These are phyloP conservation scores for Globisporangium orthogonon DNA, from an alignment of 352 stramenopile species.

Conservation along the genomic window DNA sequence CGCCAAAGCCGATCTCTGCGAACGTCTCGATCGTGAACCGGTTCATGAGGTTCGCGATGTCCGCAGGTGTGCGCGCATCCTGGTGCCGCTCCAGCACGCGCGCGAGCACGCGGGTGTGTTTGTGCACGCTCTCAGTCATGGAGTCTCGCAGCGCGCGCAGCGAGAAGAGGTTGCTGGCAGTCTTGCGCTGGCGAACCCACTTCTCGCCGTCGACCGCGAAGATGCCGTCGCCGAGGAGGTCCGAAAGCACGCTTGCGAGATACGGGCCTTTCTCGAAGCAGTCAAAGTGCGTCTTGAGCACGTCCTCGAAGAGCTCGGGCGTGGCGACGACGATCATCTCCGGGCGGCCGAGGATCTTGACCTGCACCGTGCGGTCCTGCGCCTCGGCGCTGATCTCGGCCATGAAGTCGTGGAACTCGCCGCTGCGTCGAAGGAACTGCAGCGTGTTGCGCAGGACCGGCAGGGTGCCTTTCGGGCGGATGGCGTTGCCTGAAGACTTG, in stretches of 20 bases:
- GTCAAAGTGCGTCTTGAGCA: slow-evolving; percentile 48
- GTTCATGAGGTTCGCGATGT: slow-evolving; percentile 36
- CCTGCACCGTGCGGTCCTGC: slow-evolving; percentile 22
- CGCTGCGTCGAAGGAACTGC: slow-evolving; percentile 24
- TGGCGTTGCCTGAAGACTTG: background rate
- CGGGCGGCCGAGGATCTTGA: slow-evolving; percentile 32
- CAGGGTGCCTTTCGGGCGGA: slow-evolving; percentile 18
- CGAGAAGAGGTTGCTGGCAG: slow-evolving; percentile 25
- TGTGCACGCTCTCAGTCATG: slow-evolving; percentile 21
- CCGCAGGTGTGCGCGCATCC: slow-evolving; percentile 15
- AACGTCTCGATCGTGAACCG: slow-evolving; percentile 66
- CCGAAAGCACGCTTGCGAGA: slow-evolving; percentile 25
- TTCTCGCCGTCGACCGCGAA: slow-evolving; percentile 21
- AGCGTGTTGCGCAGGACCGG: slow-evolving; percentile 38
- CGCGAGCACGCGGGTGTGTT: background rate
- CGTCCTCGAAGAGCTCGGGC: slow-evolving; percentile 41
- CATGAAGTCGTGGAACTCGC: slow-evolving; percentile 37
- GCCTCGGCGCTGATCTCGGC: slow-evolving; percentile 28
- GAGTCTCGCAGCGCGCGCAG: slow-evolving; percentile 16
- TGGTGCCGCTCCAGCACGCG: slow-evolving; percentile 12
- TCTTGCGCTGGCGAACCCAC: slow-evolving; percentile 26
- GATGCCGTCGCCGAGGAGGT: slow-evolving; percentile 23
- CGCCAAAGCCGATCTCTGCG: slow-evolving; percentile 60
- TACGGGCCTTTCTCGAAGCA: slow-evolving; percentile 38
- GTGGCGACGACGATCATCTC: slow-evolving; percentile 37